Conservation (phyloP, 495 filamentous ascomycete species). For the Penicillium maclennaniae region DNA sequence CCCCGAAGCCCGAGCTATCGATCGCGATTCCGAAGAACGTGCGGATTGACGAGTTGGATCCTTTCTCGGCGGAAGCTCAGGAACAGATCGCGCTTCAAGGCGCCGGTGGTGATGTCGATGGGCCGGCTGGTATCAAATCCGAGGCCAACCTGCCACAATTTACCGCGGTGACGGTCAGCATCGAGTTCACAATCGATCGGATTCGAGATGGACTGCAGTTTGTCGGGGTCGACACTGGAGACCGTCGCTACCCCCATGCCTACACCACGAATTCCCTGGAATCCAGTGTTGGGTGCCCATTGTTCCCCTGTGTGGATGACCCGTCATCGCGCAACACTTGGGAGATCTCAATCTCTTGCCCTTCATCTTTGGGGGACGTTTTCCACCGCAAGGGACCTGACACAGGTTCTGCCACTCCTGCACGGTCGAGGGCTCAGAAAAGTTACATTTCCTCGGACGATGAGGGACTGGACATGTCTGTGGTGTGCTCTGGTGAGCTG, state of each 20-base stretch:
- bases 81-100: slow-evolving; percentile 43
- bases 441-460: slow-evolving; percentile 64
- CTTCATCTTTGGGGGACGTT: slow-evolving; percentile 81
- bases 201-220: slow-evolving; percentile 87
- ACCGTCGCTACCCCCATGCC: slow-evolving; percentile 80
- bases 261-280: slow-evolving; percentile 79
- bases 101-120: slow-evolving; percentile 37
- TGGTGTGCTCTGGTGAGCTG: slow-evolving; percentile 85
- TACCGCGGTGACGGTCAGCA: slow-evolving; percentile 53
- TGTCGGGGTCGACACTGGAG: slow-evolving; percentile 73
- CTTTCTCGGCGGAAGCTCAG: slow-evolving; percentile 50
- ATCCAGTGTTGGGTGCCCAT: slow-evolving; percentile 73
- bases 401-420: slow-evolving; percentile 5
- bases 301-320: slow-evolving; percentile 93
- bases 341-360: slow-evolving; percentile 82
- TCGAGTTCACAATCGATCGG: slow-evolving; percentile 70
- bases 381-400: slow-evolving; percentile 46
- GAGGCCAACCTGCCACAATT: slow-evolving; percentile 48
- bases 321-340: slow-evolving; percentile 72
- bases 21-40: slow-evolving; percentile 63
- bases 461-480: slow-evolving; percentile 77
- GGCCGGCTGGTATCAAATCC: slow-evolving; percentile 27
- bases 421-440: slow-evolving; percentile 20
- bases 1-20: slow-evolving; percentile 55
- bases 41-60: slow-evolving; percentile 61